These are phyloP conservation scores for Mesotaenium endlicherianum DNA, from an alignment of 139 green algal genomes.

Conservation along the genomic window DNA sequence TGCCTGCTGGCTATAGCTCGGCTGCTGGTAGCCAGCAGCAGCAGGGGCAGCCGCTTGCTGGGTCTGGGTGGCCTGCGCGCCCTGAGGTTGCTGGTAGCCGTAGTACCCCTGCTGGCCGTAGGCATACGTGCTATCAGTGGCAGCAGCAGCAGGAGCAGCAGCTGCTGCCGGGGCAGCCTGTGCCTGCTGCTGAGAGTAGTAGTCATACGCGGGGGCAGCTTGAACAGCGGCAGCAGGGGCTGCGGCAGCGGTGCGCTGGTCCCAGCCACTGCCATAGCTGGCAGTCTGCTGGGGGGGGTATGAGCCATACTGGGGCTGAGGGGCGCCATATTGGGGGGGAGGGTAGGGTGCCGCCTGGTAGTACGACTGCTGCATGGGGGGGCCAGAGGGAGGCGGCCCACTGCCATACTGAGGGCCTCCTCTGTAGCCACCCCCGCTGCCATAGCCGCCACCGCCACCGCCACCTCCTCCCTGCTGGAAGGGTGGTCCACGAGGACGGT, in stretches of 20 bases:
- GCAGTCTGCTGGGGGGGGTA: constrained; percentile 4
- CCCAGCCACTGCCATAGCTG: constrained; percentile 1
- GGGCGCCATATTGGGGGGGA: not conserved
- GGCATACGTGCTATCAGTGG: not conserved
- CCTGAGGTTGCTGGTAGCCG: constrained; percentile 2
- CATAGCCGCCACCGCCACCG: not conserved
- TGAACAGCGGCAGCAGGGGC: not conserved
- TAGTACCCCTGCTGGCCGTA: constrained; percentile 18
- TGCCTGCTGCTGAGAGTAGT: constrained; percentile 14
- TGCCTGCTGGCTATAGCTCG: not conserved
- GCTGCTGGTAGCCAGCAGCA: constrained; percentile 26
- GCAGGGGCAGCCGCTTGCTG: not conserved
- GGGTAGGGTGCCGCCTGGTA: not conserved
- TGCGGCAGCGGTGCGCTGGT: not conserved
- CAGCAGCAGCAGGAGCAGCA: not conserved
- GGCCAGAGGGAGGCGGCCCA: not conserved
- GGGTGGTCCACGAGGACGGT: constrained; percentile 6
- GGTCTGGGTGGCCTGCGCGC: too few species aligned
- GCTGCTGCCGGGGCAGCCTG: not conserved
- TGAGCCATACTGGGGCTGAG: not conserved
- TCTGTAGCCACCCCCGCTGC: not conserved
- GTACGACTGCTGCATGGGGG: not conserved
- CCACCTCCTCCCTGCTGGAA: not conserved
- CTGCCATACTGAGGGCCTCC: not conserved
- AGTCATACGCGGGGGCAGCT: not conserved